phyloP scores from a whole-genome alignment of 2,329 filamentous ascomycete genomes.

The Aspergillus caelatus region DNA sequence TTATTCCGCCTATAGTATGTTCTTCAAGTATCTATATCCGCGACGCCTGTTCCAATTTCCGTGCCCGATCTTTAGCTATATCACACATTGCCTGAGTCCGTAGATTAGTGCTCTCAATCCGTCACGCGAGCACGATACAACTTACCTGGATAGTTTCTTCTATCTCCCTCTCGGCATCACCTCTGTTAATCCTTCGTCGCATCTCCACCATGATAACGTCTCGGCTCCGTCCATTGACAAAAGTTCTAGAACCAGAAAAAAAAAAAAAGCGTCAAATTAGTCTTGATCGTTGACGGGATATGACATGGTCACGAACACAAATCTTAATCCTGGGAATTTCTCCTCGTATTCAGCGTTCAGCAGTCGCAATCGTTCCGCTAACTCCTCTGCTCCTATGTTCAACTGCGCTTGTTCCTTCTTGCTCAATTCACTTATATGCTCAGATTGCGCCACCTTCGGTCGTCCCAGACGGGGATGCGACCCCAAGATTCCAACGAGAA shows the following conservation, averaged over 20 bases:
- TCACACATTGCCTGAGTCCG: constrained; percentile 78
- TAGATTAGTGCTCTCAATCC: constrained; percentile 12
- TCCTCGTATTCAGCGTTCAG: constrained; percentile 80
- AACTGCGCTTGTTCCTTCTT: constrained; percentile 80
- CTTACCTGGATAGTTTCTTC: constrained; percentile 73
- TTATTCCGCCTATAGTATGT: background rate
- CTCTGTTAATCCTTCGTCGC: constrained; percentile 70
- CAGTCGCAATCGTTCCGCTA: constrained; percentile 52
- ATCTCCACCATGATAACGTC: constrained; percentile 81
- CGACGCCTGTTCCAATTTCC: constrained; percentile 55
- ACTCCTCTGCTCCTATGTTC: constrained; percentile 53
- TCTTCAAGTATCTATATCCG: constrained; percentile 9
- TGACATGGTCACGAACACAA: constrained; percentile 55
- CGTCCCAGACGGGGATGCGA: constrained; percentile 84
- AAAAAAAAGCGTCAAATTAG: background rate
- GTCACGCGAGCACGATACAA: constrained; percentile 4
- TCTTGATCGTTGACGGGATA: background rate
- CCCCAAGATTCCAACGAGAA: constrained; percentile 72
- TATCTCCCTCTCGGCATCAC: constrained; percentile 69
- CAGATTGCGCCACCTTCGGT: constrained; percentile 51
- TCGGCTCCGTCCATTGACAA: constrained; percentile 80
- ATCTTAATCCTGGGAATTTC: constrained; percentile 75
- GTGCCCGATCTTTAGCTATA: constrained; percentile 79
- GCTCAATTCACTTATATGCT: constrained; percentile 71
- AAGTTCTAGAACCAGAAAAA: constrained; percentile 58